Evolutionary conservation across 495 filamentous ascomycete species (phyloP).

Genomic region (Xylaria longipes): DNA sequence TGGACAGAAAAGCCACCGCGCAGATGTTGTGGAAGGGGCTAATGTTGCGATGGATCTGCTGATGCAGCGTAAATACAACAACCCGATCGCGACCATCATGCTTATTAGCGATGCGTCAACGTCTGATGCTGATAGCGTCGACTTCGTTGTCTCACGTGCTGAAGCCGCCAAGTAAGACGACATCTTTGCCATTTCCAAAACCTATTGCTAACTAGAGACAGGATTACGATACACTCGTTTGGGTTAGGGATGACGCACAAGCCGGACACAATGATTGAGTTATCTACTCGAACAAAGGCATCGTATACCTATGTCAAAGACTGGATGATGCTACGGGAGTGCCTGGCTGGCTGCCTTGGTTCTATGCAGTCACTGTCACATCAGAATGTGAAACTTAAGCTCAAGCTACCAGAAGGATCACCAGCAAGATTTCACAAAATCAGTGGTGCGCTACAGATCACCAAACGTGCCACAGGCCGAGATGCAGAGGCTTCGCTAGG

Average conservation of each 20-base stretch:
- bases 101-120: constrained; percentile 99
- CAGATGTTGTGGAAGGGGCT: constrained; percentile 96
- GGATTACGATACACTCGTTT: constrained; percentile 95
- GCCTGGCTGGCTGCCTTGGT: constrained; percentile 91
- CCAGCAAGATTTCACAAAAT: constrained; percentile 99
- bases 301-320: constrained; percentile 99
- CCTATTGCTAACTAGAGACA: constrained; percentile 40
- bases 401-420: constrained; percentile 92
- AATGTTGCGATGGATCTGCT: constrained; percentile 99
- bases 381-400: constrained; percentile 97
- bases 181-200: constrained; percentile 20
- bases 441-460: constrained; percentile 94
- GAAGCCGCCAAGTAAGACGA: constrained; percentile 89
- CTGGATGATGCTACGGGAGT: constrained; percentile 99
- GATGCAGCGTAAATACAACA: constrained; percentile 96
- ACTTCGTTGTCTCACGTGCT: constrained; percentile 97
- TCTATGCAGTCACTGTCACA: constrained; percentile 96
- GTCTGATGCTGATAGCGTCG: constrained; percentile 92
- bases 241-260: constrained; percentile 97
- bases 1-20: constrained; percentile 94
- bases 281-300: constrained; percentile 94
- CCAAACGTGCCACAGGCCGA: constrained; percentile 94
- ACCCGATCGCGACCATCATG: constrained; percentile 94
- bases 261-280: constrained; percentile 97
- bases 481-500: constrained; percentile 94